A percentile compares a stretch with the other conserved stretches of the same genome.
phyloP scores from a whole-genome alignment of 2,329 filamentous ascomycete species.

The Rutstroemia sp. region DNA sequence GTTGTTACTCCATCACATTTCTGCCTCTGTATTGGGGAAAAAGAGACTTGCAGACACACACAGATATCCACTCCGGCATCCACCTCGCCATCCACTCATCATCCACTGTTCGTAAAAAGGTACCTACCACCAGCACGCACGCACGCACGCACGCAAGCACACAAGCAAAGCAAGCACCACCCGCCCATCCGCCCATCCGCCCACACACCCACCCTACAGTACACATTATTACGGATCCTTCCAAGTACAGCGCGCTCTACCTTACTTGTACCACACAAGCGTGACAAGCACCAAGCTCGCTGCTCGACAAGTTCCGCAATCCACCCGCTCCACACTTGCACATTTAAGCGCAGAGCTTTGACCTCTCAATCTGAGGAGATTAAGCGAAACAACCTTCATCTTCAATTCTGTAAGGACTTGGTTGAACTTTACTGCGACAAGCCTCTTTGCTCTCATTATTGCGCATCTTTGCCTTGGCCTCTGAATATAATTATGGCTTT shows the following conservation, averaged over 20 bases:
- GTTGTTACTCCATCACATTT: too few species aligned
- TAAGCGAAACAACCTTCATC: slow-evolving; percentile 10
- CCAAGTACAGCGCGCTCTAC: not conserved
- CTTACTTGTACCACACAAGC: not conserved
- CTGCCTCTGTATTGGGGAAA: too few species aligned
- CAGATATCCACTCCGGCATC: too few species aligned
- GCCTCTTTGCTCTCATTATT: slow-evolving; percentile 2
- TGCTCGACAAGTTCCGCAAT: not conserved
- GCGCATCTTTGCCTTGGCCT: slow-evolving; percentile 2
- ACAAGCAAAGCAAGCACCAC: too few species aligned
- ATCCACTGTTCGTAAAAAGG: too few species aligned
- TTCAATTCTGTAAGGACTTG: slow-evolving; percentile 10
- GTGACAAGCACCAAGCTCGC: too few species aligned
- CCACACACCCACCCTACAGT: too few species aligned
- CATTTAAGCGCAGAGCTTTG: slow-evolving; percentile 11
- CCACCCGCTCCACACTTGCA: not conserved
- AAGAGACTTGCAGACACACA: too few species aligned
- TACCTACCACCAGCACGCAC: too few species aligned
- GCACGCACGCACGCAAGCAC: too few species aligned
- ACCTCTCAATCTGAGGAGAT: slow-evolving; percentile 4
- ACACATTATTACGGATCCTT: not conserved
- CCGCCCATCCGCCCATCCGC: too few species aligned
- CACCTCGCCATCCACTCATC: too few species aligned
- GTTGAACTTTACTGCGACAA: slow-evolving; percentile 7
- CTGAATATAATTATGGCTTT: slow-evolving; percentile 40